Percentiles rank a stretch among this genome's conserved stretches.
phyloP scores from a whole-genome alignment of 805 yeast genomes.

The Sugiyamaella chiloensis region DNA sequence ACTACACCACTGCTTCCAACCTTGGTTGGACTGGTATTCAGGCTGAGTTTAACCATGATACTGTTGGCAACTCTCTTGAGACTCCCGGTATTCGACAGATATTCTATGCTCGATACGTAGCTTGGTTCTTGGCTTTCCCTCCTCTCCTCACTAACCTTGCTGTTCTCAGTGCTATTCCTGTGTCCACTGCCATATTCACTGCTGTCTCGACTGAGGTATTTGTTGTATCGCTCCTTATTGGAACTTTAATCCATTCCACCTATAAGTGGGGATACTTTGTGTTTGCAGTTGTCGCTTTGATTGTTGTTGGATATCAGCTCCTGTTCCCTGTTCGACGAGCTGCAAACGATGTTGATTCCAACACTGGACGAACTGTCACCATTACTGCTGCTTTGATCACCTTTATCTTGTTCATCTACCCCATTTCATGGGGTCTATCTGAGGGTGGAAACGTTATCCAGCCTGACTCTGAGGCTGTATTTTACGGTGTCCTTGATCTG shows the following conservation, averaged over 20 bases:
- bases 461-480: conserved; percentile 57
- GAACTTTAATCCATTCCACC: conserved; percentile 49
- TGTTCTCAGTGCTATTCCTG: conserved; percentile 32
- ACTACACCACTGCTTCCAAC: conserved; percentile 56
- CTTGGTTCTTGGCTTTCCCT: conserved; percentile 58
- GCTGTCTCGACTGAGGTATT: conserved; percentile 42
- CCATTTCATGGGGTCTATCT: conserved; percentile 51
- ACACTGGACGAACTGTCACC: conserved; percentile 9
- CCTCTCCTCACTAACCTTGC: conserved; percentile 37
- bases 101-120: conserved; percentile 54
- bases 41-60: conserved; percentile 49
- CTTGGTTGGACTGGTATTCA: conserved; percentile 51
- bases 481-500: conserved; percentile 58
- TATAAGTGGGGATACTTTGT: conserved; percentile 72
- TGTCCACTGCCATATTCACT: conserved; percentile 35
- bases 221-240: conserved; percentile 55
- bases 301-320: conserved; percentile 26
- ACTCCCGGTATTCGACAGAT: conserved; percentile 45
- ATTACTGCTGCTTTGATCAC: conserved; percentile 26
- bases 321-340: conserved; percentile 19
- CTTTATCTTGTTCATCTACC: conserved; percentile 49
- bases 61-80: conserved; percentile 28
- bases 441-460: conserved; percentile 63
- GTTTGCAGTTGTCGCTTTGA: conserved; percentile 48
- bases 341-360: conserved; percentile 13